Conservation (phyloP, 495 filamentous ascomycete species). For the Melanomma pulvis-pyrius region DNA sequence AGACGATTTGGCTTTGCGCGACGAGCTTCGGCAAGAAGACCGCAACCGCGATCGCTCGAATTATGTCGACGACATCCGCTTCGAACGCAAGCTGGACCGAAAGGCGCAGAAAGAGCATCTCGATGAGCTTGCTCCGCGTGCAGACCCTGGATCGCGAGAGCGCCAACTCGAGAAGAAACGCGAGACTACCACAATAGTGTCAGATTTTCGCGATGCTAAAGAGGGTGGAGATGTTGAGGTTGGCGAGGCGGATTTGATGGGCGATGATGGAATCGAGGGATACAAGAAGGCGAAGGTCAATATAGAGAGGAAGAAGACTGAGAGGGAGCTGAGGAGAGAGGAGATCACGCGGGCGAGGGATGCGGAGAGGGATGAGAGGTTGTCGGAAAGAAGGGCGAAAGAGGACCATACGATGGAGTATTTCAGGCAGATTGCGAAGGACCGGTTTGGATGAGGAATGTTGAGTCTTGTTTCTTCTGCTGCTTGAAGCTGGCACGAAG, state of each 20-base stretch:
- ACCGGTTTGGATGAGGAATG: slow-evolving; percentile 61
- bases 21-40: slow-evolving; percentile 59
- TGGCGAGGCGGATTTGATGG: slow-evolving; percentile 63
- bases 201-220: slow-evolving; percentile 59
- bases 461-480: too few relatives aligned
- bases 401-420: slow-evolving; percentile 71
- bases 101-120: slow-evolving; percentile 62
- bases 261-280: slow-evolving; percentile 59
- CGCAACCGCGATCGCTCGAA: slow-evolving; percentile 57
- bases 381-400: slow-evolving; percentile 57
- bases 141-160: slow-evolving; percentile 82
- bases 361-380: slow-evolving; percentile 66
- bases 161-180: slow-evolving; percentile 82
- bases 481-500: not conserved
- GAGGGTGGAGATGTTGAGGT: slow-evolving; percentile 62
- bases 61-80: slow-evolving; percentile 58
- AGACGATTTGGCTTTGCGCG: slow-evolving; percentile 72
- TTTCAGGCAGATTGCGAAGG: slow-evolving; percentile 62
- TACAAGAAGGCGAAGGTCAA: slow-evolving; percentile 59
- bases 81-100: slow-evolving; percentile 64
- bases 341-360: slow-evolving; percentile 61
- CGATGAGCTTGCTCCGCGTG: slow-evolving; percentile 81
- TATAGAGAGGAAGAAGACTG: slow-evolving; percentile 62
- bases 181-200: slow-evolving; percentile 58
- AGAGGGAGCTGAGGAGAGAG: slow-evolving; percentile 67